Evolutionary conservation across 805 yeast species (phyloP), one percentile per base, ranked within the genome.

Genomic region (Cyberlindnera xishuangbannaensis): DNA sequence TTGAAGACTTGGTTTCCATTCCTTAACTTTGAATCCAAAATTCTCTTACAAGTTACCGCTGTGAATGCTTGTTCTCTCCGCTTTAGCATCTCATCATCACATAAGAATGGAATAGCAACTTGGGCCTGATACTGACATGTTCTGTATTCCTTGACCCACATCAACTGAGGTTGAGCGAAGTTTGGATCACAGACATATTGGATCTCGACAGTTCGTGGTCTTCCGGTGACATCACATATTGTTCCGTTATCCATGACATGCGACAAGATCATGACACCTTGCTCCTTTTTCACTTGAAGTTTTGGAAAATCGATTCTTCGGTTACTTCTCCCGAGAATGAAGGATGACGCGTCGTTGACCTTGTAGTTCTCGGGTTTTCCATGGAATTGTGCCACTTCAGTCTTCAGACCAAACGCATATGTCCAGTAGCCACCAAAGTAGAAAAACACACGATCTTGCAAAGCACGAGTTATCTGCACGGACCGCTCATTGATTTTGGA

Each of bases 161-260:
- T 18, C 6, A 49, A 14, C 12, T 18, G 25, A 2, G 41, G 15
- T 2, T 9, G n/a, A 4, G n/a, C 9, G 10, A 25, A 12, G 1
- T 28, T 7, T 11, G 49, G 39, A 30, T 48, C 45, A 30, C 57
- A 52, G 7, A 39, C 29, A 27, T 41, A 52, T 25, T 45, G 50
- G 2, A 52, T 16, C 19, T 52, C 49, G 4, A 41, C 34, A 3
- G 31, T 33, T 36, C 57, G 38, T 10, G 47, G 44, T 19, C 34
- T 33, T 4, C 50, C 45, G 1, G 51, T 51, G 26, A 51, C 30
- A 30, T 52, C 56, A 40, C 57, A 52, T 7, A 45, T 31, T 2
- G 48, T 33, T 2, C 57, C 57, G 22, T 40, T 34, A 2, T 21
- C 28, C 27, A 48, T 24, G 1, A 24, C 24, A 9, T 31, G 35